Percentiles rank a stretch among this genome's conserved stretches.
These are phyloP conservation scores for Zygoascus hellenicus DNA, from an alignment of 1,139 yeast species.

Conservation along the genomic window DNA sequence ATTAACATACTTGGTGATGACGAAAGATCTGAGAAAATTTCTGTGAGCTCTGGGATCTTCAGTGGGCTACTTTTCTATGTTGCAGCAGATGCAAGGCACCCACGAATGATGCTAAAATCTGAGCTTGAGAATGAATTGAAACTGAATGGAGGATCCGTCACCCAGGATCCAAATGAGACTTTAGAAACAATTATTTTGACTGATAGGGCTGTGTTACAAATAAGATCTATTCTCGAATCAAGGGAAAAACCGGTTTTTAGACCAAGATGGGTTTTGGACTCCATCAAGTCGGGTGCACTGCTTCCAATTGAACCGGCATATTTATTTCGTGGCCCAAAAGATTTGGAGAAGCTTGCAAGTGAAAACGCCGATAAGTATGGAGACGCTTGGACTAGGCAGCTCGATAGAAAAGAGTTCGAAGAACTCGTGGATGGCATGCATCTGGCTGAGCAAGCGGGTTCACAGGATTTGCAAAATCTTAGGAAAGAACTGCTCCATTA, in stretches of 20 bases:
- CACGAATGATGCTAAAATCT: conserved; percentile 19
- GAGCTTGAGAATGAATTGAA: conserved; percentile 25
- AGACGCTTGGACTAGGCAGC: conserved; percentile 25
- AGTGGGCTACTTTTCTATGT: conserved; percentile 23
- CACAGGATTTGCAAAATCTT: neutral
- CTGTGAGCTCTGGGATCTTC: conserved; percentile 20
- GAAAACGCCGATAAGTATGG: conserved; percentile 28
- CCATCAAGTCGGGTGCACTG: conserved; percentile 42
- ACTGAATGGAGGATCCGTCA: conserved; percentile 30
- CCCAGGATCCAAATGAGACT: conserved; percentile 13
- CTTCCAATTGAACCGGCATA: conserved; percentile 52
- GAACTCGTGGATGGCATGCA: conserved; percentile 14
- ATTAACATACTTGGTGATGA: conserved; percentile 9
- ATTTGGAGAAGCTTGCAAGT: conserved; percentile 15
- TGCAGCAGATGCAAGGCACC: conserved; percentile 25
- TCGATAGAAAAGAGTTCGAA: conserved; percentile 15
- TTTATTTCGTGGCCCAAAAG: conserved; percentile 15
- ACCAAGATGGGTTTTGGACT: conserved; percentile 70
- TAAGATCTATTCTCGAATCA: conserved; percentile 38
- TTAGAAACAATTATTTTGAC: conserved; percentile 39
- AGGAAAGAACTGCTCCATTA: neutral
- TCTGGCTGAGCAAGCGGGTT: neutral
- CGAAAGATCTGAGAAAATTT: conserved; percentile 5
- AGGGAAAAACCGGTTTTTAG: conserved; percentile 52
- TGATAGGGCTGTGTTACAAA: conserved; percentile 45